Evolutionary conservation across 2,329 filamentous ascomycete species (phyloP), one percentile per base, ranked within the genome.

Genomic region (Mycocentrospora acerina): DNA sequence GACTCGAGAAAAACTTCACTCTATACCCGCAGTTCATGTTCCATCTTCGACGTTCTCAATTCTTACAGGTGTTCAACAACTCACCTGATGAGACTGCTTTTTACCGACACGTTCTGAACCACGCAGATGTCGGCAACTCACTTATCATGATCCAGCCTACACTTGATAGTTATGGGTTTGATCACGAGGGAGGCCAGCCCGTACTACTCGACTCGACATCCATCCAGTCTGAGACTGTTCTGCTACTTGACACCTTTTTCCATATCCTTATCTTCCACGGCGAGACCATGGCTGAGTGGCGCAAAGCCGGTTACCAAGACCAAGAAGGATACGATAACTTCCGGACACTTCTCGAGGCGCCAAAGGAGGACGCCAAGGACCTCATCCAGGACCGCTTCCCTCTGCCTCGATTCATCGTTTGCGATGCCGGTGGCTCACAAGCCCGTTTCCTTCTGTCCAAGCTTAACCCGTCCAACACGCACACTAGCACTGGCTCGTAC

Each of bases 11-110:
- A 81, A 98, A 98, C 75, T 98, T 98, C 64, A 97, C 91, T 0
- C 79, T 98, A 12, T 98, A 98, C 64, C 93, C 93, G 17, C 93
- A 98, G 67, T 98, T 98, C 73, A 98, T 98, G 93, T 98, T 98
- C 78, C 93, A 98, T 69, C 79, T 98, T 45, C 86, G 93, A 57
- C 83, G 93, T 69, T 95, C 90, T 70, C 93, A 97, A 69, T 98
- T 98, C 76, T 71, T 98, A 51, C 93, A 98, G 64, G 90, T 98
- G 40, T 98, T 98, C 80, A 98, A 98, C 76, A 98, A 97, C 70
- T 97, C 91, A 0, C 93, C 93, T 7, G 93, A 98, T 59, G 93
- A 98, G 71, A 98, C 93, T 16, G 93, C 93, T n/a, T 98, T 98
- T 71, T 95, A 97, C 67, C 82, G 93, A 45, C 93, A 98, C 64